These are phyloP conservation scores for Cryptosporidium meleagridis DNA, from an alignment of 169 alveolate species.

Conservation along the genomic window DNA sequence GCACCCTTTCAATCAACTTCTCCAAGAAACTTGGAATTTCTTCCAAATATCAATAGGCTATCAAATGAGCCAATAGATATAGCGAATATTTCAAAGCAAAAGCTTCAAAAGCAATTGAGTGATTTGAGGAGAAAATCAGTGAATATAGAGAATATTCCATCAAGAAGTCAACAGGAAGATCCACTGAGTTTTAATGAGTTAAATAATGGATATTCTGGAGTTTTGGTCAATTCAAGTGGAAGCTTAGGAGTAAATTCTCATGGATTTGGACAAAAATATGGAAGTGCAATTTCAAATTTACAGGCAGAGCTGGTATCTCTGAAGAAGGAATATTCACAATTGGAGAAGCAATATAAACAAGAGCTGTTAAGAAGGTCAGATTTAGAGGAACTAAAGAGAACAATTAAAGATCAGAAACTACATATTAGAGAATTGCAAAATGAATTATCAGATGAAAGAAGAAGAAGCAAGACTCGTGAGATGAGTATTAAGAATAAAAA, in stretches of 20 bases:
- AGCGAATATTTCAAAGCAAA: conserved; percentile 35
- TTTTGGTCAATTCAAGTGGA: background rate
- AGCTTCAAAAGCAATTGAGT: conserved; percentile 39
- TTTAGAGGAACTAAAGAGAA: conserved; percentile 26
- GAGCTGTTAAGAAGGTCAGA: conserved; percentile 55
- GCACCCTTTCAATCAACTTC: conserved; percentile 74
- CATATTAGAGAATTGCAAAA: conserved; percentile 65
- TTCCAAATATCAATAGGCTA: conserved; percentile 37
- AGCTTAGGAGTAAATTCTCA: background rate
- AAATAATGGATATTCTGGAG: conserved; percentile 47
- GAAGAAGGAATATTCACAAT: conserved; percentile 27
- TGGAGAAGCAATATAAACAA: conserved; percentile 67
- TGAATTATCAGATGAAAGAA: conserved; percentile 65
- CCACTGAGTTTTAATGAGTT: conserved; percentile 6
- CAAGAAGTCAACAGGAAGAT: conserved; percentile 50
- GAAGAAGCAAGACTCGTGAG: conserved; percentile 49
- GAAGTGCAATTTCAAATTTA: conserved; percentile 22
- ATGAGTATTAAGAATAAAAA: conserved; percentile 34
- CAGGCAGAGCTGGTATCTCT: conserved; percentile 52
- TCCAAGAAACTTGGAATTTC: conserved; percentile 73
- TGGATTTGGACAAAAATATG: conserved; percentile 7
- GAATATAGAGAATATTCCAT: conserved; percentile 31
- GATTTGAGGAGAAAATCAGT: conserved; percentile 24
- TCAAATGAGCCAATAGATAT: conserved; percentile 34
- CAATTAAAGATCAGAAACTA: conserved; percentile 47